Evolutionary conservation across 1,139 yeast species (phyloP), one percentile per base, ranked within the genome.

Genomic region (Kodamaea alishanica): DNA sequence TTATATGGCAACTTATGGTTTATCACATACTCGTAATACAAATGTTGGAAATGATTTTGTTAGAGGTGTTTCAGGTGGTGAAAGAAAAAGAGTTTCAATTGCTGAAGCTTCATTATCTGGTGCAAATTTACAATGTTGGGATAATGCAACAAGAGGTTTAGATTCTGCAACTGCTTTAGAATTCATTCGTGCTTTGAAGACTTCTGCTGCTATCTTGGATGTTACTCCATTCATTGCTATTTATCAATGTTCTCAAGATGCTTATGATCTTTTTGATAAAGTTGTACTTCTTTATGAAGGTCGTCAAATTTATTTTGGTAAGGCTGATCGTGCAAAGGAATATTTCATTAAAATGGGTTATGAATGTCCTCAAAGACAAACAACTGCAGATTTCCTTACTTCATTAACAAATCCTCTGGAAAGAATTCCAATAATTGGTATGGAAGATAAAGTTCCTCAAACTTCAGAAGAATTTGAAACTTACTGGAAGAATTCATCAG

Each of bases 381-480:
- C 76, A 20, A 74, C 80, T n/a, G 79, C 81, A 12, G 82, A 77
- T 51, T 77, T 63, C 52, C 60, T 77, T 56, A 80, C 82, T 30
- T 80, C 81, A 1, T 55, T 79, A 40, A 79, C 84, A 12, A 78
- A 77, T 53, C 79, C 79, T 9, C 59, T 65, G 5, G 76, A 70
- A 49, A 67, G 81, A 55, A 42, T 59, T n/a, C 60, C 70, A 8
- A 62, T 61, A 45, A 55, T 63, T 5, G 84, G 84, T 2, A 74
- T 46, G 48, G 94, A 84, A 54, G 50, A 65, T 39, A 68, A 61
- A 42, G 89, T 81, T 24, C 95, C 95, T 27, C 65, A 74, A 44
- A 79, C 86, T 4, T 75, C 90, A 1, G 70, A 66, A 34, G 94
- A 86, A 52, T 85, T 85, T 52, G 84, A 79, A 46, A 61, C 60